Base-by-base conservation (phyloP, 768 basidiomycete genomes). In the Clavulina sp. region DNA sequence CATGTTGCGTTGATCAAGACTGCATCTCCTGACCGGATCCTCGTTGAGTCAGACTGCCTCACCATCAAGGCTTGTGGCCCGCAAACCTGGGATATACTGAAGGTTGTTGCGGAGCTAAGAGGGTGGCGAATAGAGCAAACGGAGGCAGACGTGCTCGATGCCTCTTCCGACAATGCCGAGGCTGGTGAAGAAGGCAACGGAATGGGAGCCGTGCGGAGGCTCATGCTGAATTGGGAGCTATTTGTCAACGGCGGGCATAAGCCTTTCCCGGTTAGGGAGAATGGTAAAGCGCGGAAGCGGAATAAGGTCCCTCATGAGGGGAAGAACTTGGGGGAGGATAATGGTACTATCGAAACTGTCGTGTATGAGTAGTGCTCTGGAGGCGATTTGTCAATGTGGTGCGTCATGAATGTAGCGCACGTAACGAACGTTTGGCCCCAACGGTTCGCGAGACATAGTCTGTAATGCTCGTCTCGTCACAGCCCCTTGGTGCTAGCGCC, bases 41-140 rank as follows among this genome's bases (percentile, higher is more conserved):
- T 97, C 48, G 78, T 78, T 29, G 93, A 99, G 65, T 87, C 84
- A 2, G 93, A 96, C 64, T 83, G 73, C 59, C 72, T 87, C 61
- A 66, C 81, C 55, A 70, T 85, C n/a, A 62, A 72, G 16, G 61
- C 68, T 56, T 76, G 74, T 50, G 70, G 78, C 1, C 56, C 67
- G 32, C 69, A 75, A 52, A 82, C 85, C 3, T 85, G 86, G 81
- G 76, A 80, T 40, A 91, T 93, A 66, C 60, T 88, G 4, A 64
- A 69, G 32, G 75, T 73, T 41, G 69, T 96, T 18, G 81, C 87
- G 3, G 71, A 77, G 31, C 71, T 81, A n/a, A 80, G 77, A 60
- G 78, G 78, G 3, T 93, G 89, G 88, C 58, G 61, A 2, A 60
- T 87, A 16, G 89, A 93, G 62, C 66, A 67, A 4, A 51, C 59